These are phyloP conservation scores for Leccinum sublutescens DNA, from an alignment of 768 basidiomycete species.

Conservation along the genomic window DNA sequence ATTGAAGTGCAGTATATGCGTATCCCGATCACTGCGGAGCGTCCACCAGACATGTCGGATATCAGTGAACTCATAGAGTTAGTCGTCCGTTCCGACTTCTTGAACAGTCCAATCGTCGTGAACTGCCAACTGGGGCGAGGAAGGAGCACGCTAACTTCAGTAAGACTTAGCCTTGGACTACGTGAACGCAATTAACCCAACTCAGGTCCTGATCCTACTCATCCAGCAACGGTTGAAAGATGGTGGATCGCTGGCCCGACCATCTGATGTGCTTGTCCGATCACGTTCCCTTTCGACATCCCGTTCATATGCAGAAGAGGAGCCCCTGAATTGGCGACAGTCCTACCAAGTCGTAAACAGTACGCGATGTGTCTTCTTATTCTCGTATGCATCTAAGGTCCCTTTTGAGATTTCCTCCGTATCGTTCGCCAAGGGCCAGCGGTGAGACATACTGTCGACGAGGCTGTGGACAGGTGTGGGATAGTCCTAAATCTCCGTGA, in stretches of 20 bases:
- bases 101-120: slow-evolving; percentile 79
- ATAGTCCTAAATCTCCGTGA: slow-evolving; percentile 84
- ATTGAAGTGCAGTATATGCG: slow-evolving; percentile 75
- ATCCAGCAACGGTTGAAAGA: slow-evolving; percentile 79
- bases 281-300: slow-evolving; percentile 46
- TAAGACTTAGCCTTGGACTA: slow-evolving; percentile 33
- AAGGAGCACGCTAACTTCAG: slow-evolving; percentile 87
- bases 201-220: slow-evolving; percentile 74
- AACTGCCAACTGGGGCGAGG: slow-evolving; percentile 96
- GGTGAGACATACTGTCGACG: slow-evolving; percentile 85
- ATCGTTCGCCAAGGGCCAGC: slow-evolving; percentile 83
- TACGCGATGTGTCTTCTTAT: slow-evolving; percentile 34
- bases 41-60: slow-evolving; percentile 71
- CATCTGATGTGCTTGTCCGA: slow-evolving; percentile 30
- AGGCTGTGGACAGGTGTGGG: slow-evolving; percentile 83
- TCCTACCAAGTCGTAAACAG: slow-evolving; percentile 92
- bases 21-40: slow-evolving; percentile 92
- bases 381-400: slow-evolving; percentile 2
- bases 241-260: slow-evolving; percentile 30
- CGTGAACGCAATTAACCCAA: slow-evolving; percentile 2
- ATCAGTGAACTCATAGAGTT: slow-evolving; percentile 77
- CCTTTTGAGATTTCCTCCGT: slow-evolving; percentile 66
- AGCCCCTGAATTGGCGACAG: slow-evolving; percentile 41
- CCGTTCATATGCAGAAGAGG: slow-evolving; percentile 29
- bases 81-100: slow-evolving; percentile 64